Percentiles rank a stretch among this genome's conserved stretches.
These are phyloP conservation scores for Leccinellum rugosiceps DNA, from an alignment of 768 basidiomycete species.

Conservation along the genomic window DNA sequence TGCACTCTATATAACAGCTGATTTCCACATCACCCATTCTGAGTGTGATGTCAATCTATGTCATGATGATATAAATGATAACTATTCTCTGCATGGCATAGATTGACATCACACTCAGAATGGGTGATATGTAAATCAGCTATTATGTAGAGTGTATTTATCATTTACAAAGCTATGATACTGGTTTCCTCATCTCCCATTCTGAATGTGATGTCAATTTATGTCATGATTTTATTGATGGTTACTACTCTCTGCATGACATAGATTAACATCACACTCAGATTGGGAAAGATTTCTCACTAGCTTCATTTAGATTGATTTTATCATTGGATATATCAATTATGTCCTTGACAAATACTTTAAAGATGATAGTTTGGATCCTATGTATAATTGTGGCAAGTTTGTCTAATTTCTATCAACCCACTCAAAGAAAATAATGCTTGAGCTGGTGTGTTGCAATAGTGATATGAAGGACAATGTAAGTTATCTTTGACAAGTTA, in stretches of 20 bases:
- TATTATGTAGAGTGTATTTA: no score
- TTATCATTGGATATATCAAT: background rate
- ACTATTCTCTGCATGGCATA: background rate
- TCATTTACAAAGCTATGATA: no score
- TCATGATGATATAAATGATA: no score
- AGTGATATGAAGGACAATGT: background rate
- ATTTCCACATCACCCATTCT: no score
- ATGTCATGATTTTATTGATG: background rate
- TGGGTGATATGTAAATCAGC: no score
- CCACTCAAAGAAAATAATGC: background rate
- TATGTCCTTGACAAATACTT: background rate
- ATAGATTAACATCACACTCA: background rate
- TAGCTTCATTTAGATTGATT: background rate
- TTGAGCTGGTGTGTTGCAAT: background rate
- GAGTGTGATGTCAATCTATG: no score
- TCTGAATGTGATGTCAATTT: no score
- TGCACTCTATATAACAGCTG: no score
- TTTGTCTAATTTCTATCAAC: background rate
- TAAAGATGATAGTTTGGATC: background rate
- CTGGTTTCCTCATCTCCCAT: no score
- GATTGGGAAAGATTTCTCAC: no score
- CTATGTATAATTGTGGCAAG: background rate
- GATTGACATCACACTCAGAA: no score
- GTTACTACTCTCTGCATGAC: background rate
- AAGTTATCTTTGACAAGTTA: background rate